Percentiles rank a stretch among this genome's conserved stretches.
These are phyloP conservation scores for Prosopis cineraria DNA, from an alignment of 306 rosid genomes.

Conservation along the genomic window DNA sequence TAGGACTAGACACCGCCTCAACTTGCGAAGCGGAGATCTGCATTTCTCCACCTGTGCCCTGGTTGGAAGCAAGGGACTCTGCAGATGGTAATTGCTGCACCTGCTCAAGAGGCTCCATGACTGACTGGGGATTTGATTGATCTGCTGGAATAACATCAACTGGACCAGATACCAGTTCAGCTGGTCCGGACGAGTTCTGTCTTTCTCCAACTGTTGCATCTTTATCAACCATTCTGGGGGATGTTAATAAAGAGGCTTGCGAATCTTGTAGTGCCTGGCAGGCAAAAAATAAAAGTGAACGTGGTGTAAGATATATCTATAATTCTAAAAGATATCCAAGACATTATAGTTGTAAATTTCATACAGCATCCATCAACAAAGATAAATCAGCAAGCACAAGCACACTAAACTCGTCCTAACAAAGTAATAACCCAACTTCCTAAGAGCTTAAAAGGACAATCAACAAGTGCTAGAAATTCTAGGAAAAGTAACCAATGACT, in stretches of 20 bases:
- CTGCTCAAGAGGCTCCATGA: slow-evolving; percentile 37
- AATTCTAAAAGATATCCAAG: background rate
- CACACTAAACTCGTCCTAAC: background rate
- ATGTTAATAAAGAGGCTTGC: slow-evolving; percentile 20
- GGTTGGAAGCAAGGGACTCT: slow-evolving; percentile 36
- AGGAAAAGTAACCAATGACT: background rate
- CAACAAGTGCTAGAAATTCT: background rate
- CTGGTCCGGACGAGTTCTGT: background rate
- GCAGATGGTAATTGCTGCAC: slow-evolving; percentile 32
- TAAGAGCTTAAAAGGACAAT: background rate
- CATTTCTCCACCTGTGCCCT: slow-evolving; percentile 27
- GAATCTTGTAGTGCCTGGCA: slow-evolving; percentile 40
- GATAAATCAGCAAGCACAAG: background rate
- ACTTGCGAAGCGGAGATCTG: slow-evolving; percentile 31
- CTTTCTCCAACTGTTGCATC: slow-evolving; percentile 25
- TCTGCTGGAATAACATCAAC: slow-evolving; percentile 1
- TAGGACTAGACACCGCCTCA: background rate
- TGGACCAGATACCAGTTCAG: background rate
- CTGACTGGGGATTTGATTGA: background rate
- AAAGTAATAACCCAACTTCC: slow-evolving; percentile 1
- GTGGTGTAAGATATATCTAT: background rate
- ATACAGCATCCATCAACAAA: background rate
- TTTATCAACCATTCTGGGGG: slow-evolving; percentile 25
- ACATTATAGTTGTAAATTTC: background rate
- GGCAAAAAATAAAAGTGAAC: background rate